Conservation (phyloP, 2,329 filamentous ascomycete species). For the Beauveria brongniartii region DNA sequence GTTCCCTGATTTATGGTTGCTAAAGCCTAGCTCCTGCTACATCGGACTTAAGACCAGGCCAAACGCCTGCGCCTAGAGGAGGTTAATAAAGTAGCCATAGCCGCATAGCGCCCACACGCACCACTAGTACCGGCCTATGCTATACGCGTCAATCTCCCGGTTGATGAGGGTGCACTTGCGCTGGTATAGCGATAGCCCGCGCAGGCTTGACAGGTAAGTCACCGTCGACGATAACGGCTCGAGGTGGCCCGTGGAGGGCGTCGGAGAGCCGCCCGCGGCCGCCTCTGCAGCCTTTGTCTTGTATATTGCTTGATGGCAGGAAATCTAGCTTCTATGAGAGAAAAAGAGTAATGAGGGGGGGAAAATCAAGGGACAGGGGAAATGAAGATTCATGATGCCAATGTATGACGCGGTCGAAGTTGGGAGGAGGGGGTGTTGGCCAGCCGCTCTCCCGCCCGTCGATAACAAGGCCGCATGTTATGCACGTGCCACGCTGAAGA, state of each 20-base stretch:
- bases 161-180: conserved; percentile 29
- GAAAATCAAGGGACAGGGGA: no score
- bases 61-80: conserved; percentile 51
- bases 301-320: neutral
- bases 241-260: neutral
- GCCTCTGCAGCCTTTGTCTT: neutral
- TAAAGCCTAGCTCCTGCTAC: conserved; percentile 49
- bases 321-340: neutral
- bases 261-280: neutral
- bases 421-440: no score
- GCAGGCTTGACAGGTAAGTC: conserved; percentile 13
- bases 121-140: conserved; percentile 47
- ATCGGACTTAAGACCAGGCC: conserved; percentile 45
- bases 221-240: neutral
- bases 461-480: no score
- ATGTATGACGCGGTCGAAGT: no score
- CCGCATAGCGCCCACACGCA: conserved; percentile 44
- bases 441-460: no score
- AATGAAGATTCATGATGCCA: no score
- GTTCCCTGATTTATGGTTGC: conserved; percentile 27
- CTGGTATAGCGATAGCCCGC: conserved; percentile 24
- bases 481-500: neutral
- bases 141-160: conserved; percentile 41
- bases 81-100: conserved; percentile 46
- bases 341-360: no score